Percentiles rank a stretch among this genome's conserved stretches.
These are phyloP conservation scores for Fusarium annulatum DNA, from an alignment of 2,329 filamentous ascomycete genomes.

Conservation along the genomic window DNA sequence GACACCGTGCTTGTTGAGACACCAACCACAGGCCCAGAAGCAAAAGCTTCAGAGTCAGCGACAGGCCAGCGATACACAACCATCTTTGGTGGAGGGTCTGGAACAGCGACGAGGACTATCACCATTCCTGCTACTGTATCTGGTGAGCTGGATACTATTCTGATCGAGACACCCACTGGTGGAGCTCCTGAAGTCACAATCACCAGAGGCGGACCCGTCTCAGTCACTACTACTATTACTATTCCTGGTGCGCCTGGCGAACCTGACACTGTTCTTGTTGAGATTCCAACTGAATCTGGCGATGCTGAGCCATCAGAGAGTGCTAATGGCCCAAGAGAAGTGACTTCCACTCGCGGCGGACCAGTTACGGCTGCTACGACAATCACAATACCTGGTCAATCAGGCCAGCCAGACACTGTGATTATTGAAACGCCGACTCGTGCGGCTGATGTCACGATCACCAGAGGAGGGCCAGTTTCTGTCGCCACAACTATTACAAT, in stretches of 20 bases:
- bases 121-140: neutral
- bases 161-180: slow-evolving; percentile 8
- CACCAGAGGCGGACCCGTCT: neutral
- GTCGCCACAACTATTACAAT: neutral
- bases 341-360: neutral
- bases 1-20: slow-evolving; percentile 23
- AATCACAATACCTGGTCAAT: neutral
- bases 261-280: neutral
- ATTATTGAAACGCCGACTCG: neutral
- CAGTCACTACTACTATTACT: neutral
- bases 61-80: neutral
- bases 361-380: neutral
- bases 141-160: slow-evolving; percentile 7
- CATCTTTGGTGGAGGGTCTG: neutral
- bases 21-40: neutral
- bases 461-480: neutral
- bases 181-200: neutral
- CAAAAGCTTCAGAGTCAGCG: neutral
- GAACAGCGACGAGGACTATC: neutral
- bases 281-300: neutral
- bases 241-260: neutral
- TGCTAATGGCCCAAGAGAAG: rapidly evolving
- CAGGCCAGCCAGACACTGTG: neutral
- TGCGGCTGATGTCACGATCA: neutral
- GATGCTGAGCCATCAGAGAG: neutral